Percentiles rank a stretch among this genome's conserved stretches.
These are phyloP conservation scores for Citrullus mucosospermus DNA, from an alignment of 306 rosid genomes.

Conservation along the genomic window DNA sequence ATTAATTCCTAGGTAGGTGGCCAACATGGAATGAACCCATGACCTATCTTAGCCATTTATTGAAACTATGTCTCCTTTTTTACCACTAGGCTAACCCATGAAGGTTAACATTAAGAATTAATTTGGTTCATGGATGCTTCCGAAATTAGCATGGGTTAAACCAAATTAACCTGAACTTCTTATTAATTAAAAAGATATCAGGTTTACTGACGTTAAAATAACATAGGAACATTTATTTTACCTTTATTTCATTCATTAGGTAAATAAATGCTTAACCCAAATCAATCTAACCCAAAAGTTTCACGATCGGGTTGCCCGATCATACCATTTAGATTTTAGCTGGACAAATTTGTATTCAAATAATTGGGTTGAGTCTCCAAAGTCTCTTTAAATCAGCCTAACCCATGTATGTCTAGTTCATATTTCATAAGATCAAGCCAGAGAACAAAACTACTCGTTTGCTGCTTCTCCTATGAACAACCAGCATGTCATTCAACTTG, in stretches of 20 bases:
- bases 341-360: not conserved
- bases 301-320: not conserved
- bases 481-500: not conserved
- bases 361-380: not conserved
- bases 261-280: not conserved
- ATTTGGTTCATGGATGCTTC: not conserved
- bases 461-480: not conserved
- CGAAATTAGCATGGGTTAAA: not conserved
- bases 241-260: not conserved
- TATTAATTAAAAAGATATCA: not conserved
- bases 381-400: not conserved
- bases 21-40: too few relatives aligned
- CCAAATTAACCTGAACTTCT: not conserved
- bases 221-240: not conserved
- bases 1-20: too few relatives aligned
- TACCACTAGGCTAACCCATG: too few relatives aligned
- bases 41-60: too few relatives aligned
- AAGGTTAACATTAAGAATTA: too few relatives aligned
- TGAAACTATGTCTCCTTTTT: too few relatives aligned
- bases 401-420: not conserved
- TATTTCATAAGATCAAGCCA: not conserved
- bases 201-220: not conserved
- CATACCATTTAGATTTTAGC: not conserved
- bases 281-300: not conserved
- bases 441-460: not conserved